phyloP scores from a whole-genome alignment of 345 rosid genomes.

The Syzygium jambos region DNA sequence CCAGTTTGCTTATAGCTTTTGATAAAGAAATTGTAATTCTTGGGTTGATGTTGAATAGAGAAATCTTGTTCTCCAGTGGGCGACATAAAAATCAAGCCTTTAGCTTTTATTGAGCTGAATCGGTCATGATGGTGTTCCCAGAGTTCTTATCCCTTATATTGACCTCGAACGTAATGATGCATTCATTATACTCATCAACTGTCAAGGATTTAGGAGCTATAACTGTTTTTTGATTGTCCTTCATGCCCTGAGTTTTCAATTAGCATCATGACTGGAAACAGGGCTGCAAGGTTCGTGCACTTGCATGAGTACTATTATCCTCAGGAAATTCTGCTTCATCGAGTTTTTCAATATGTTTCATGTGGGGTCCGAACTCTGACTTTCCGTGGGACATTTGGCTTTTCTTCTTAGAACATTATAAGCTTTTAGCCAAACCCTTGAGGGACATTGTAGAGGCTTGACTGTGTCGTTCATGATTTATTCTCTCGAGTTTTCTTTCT shows the following conservation, averaged over 20 bases:
- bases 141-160: background rate
- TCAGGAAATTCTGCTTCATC: background rate
- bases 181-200: background rate
- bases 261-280: background rate
- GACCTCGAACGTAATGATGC: background rate
- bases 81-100: background rate
- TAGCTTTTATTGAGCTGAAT: background rate
- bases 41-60: background rate
- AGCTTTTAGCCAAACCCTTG: background rate
- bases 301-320: background rate
- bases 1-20: background rate
- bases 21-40: background rate
- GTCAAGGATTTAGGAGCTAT: background rate
- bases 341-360: background rate
- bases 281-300: background rate
- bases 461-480: background rate
- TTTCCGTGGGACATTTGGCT: background rate
- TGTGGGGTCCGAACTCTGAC: background rate
- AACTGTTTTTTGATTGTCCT: background rate
- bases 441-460: background rate
- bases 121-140: background rate
- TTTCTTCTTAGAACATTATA: background rate
- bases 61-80: background rate
- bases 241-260: background rate
- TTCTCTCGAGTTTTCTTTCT: background rate